Evolutionary conservation across 495 filamentous ascomycete species (phyloP).

Genomic region (Aspergillus homomorphus): DNA sequence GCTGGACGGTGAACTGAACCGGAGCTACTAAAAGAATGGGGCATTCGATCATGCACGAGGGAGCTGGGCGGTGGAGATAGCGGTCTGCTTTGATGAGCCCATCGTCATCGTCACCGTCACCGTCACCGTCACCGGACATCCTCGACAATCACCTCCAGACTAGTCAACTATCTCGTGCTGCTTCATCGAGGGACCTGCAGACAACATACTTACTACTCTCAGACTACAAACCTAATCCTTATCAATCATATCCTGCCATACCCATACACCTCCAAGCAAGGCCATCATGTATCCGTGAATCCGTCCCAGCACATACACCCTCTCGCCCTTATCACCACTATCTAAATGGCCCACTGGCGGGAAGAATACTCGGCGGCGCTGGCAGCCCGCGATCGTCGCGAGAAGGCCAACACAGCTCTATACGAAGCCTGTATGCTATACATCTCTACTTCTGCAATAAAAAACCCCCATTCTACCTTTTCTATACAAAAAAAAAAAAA

Average conservation of each 20-base stretch:
- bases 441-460: too few relatives aligned
- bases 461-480: too few relatives aligned
- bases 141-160: neutral
- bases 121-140: neutral
- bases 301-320: neutral
- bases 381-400: constrained; percentile 52
- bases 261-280: constrained; percentile 7
- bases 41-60: constrained; percentile 38
- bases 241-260: too few relatives aligned
- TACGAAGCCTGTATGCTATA: constrained; percentile 54
- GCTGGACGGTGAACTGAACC: constrained; percentile 12
- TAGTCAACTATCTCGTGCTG: neutral
- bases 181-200: too few relatives aligned
- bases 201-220: too few relatives aligned
- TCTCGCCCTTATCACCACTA: constrained; percentile 20
- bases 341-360: constrained; percentile 54
- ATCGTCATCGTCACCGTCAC: neutral
- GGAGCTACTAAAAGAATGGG: constrained; percentile 6
- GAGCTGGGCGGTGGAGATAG: constrained; percentile 32
- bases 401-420: constrained; percentile 53
- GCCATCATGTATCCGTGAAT: constrained; percentile 17
- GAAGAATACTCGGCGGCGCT: constrained; percentile 55
- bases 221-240: too few relatives aligned
- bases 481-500: too few relatives aligned
- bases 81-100: constrained; percentile 21